Percentiles rank a stretch among this genome's conserved stretches.
Evolutionary conservation across 148 eudicot species (phyloP).

Genomic region (Camellia lanceoleosa): DNA sequence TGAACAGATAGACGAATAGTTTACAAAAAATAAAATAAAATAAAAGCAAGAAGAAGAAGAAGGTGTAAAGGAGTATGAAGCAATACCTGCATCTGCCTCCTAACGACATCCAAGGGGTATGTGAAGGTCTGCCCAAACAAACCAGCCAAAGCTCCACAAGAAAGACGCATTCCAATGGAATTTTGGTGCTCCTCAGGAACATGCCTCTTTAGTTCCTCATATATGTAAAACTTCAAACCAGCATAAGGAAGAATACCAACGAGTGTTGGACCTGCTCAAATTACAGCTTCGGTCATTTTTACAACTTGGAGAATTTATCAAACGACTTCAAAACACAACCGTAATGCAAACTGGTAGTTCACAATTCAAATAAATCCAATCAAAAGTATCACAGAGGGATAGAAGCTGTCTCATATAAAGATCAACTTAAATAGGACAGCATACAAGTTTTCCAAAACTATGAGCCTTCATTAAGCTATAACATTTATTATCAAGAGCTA

Average conservation of each 20-base stretch:
- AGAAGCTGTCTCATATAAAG: not conserved
- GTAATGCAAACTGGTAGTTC: not conserved
- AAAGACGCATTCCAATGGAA: slow-evolving; percentile 75
- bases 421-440: not conserved
- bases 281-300: not conserved
- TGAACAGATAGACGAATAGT: not conserved
- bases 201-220: slow-evolving; percentile 87
- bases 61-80: not conserved
- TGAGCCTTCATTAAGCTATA: not conserved
- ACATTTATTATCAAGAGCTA: not conserved
- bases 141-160: slow-evolving; percentile 98
- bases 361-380: not conserved
- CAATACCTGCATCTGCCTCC: slow-evolving; percentile 97
- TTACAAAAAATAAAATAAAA: not conserved
- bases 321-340: not conserved
- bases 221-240: slow-evolving; percentile 91
- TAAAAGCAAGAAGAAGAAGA: not conserved
- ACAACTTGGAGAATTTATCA: slow-evolving; percentile 3
- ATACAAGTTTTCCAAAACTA: not conserved
- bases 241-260: slow-evolving; percentile 98
- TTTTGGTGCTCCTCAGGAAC: slow-evolving; percentile 94
- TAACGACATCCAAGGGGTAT: slow-evolving; percentile 94
- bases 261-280: slow-evolving; percentile 75
- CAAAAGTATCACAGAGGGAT: not conserved
- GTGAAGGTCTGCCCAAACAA: slow-evolving; percentile 93